Conservation (phyloP, 2,329 filamentous ascomycete species). For the Mycocentrospora acerina region DNA sequence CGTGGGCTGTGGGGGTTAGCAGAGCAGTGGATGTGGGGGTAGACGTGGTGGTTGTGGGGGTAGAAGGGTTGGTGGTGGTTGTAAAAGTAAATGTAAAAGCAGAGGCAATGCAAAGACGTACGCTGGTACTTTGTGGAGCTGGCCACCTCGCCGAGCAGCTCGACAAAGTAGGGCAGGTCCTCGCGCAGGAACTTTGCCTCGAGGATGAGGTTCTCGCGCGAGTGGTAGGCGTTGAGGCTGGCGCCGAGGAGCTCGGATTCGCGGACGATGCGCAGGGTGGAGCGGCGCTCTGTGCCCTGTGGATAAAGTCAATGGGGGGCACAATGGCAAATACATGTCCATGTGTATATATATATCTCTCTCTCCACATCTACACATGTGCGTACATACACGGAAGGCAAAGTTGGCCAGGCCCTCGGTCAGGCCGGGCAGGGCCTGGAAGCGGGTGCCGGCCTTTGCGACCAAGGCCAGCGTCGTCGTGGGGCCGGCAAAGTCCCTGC, state of each 20-base stretch:
- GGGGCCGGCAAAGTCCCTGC: slow-evolving; percentile 83
- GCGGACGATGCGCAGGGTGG: slow-evolving; percentile 87
- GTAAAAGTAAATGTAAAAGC: no score
- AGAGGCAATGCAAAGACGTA: no score
- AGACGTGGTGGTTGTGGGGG: no score
- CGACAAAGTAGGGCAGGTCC: slow-evolving; percentile 95
- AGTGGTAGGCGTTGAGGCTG: slow-evolving; percentile 83
- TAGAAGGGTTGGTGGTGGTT: no score
- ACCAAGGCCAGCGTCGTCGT: slow-evolving; percentile 90
- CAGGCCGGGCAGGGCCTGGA: slow-evolving; percentile 85
- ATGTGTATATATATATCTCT: no score
- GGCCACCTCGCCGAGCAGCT: slow-evolving; percentile 90
- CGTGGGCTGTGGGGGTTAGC: slow-evolving; percentile 63
- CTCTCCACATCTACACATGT: no score
- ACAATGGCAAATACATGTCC: no score
- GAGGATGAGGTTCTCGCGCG: slow-evolving; percentile 88
- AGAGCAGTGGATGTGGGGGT: neutral
- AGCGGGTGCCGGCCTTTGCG: slow-evolving; percentile 91
- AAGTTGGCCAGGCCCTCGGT: slow-evolving; percentile 90
- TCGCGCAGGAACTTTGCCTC: slow-evolving; percentile 93
- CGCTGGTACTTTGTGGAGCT: slow-evolving; percentile 81
- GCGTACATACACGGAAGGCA: slow-evolving; percentile 91
- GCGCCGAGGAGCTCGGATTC: slow-evolving; percentile 95
- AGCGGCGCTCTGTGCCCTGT: slow-evolving; percentile 83
- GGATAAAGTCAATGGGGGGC: no score